A percentile compares a stretch with the other conserved stretches of the same genome.
phyloP scores from a whole-genome alignment of 352 stramenopile species.

The Pythium chondricola region DNA sequence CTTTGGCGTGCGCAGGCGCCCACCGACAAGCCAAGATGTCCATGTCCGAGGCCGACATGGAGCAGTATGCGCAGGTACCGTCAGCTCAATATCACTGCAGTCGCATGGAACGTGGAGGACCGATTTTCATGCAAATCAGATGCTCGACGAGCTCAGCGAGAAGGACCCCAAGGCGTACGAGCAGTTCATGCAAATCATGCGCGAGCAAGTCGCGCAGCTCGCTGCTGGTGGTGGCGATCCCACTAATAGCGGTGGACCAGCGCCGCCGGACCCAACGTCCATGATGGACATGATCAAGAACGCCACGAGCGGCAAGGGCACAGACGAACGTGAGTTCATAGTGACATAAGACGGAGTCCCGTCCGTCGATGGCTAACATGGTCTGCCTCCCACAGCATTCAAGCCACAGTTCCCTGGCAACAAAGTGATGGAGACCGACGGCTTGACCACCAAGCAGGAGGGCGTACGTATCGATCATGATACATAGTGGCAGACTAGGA shows the following conservation, averaged over 20 bases:
- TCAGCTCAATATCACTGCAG: no score
- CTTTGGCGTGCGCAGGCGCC: slow-evolving; percentile 8
- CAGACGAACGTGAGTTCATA: neutral
- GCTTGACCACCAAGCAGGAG: slow-evolving; percentile 46
- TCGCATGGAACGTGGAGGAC: no score
- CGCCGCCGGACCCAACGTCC: slow-evolving; percentile 14
- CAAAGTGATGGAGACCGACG: slow-evolving; percentile 61
- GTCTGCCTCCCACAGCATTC: slow-evolving; percentile 26
- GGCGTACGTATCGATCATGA: slow-evolving; percentile 31
- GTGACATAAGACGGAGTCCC: no score
- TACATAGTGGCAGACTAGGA: neutral
- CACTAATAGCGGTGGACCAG: neutral
- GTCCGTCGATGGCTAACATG: neutral
- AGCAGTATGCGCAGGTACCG: slow-evolving; percentile 70
- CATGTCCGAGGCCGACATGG: slow-evolving; percentile 59
- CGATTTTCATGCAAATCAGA: no score
- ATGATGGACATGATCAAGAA: slow-evolving; percentile 56
- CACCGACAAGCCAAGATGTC: slow-evolving; percentile 1
- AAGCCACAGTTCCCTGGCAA: slow-evolving; percentile 60
- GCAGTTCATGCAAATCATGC: slow-evolving; percentile 57
- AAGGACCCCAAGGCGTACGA: slow-evolving; percentile 64
- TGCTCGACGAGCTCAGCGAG: slow-evolving; percentile 63
- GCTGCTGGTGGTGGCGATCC: slow-evolving; percentile 5
- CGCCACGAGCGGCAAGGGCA: slow-evolving; percentile 3
- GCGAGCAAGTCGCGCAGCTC: slow-evolving; percentile 40